Base-by-base conservation (phyloP, 1,284 basidiomycete species). In the Cerioporus squamosus region DNA sequence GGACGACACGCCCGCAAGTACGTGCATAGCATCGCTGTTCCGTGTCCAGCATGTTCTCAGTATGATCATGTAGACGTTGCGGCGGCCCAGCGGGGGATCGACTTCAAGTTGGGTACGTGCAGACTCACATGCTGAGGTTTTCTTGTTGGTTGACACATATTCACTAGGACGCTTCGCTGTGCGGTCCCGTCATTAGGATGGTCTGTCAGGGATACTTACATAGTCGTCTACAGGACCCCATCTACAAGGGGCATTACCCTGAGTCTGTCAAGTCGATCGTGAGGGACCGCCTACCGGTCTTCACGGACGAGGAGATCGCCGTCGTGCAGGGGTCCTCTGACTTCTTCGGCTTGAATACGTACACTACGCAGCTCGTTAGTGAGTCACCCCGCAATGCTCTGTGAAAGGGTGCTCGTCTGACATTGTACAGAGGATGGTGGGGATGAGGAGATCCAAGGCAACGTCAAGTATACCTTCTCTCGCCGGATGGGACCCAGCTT, bases 191-290 rank as follows among this genome's bases (percentile, higher is more conserved):
- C 49, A 10, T 20, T 3, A 20, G 63, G 18, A 5, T 2, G 6
- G 10, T 10, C 10, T 4, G 8, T 20, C 6, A 18, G 9, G 17
- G 12, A 10, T n/a, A 12, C 29, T n/a, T 5, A 26, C 52, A 59
- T 7, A 67, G 63, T 68, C 70, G 12, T 36, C 69, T 39, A 67
- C 67, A 75, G 72, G 80, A 82, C 61, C 80, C 80, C 1, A 78
- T 82, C 55, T 82, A 82, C 69, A 77, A 80, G 26, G 83, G 82
- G 0, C 64, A 73, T 42, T 84, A 85, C 63, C 82, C 83, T 6
- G 65, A 67, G 6, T 73, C 71, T 17, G 75, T 85, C 61, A 74
- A 74, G 42, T 68, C 75, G 29, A 71, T 79, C 50, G 74, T 83
- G 18, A 77, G 79, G 2, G 76, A 79, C 55, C 76, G 82, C 31